Evolutionary conservation across 805 yeast species (phyloP).

Genomic region (Cyberlindnera mycetangii): DNA sequence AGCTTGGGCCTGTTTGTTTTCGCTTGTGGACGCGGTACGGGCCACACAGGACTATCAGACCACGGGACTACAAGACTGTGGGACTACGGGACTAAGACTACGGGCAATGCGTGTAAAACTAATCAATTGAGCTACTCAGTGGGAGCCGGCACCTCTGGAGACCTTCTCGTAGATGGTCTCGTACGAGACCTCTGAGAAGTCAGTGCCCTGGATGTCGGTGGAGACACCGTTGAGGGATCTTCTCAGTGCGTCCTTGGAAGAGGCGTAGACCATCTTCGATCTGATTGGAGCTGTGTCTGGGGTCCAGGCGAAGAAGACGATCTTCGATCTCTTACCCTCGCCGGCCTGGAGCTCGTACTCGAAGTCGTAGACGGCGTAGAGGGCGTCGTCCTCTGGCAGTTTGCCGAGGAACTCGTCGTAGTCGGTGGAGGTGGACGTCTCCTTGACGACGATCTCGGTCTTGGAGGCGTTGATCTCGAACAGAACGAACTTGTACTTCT

Average conservation of each 20-base stretch:
- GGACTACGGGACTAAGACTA: too few species aligned
- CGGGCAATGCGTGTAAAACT: too few species aligned
- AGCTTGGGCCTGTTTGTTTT: too few species aligned
- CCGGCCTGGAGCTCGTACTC: conserved; percentile 87
- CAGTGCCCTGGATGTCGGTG: conserved; percentile 96
- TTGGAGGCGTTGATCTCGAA: conserved; percentile 78
- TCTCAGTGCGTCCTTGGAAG: conserved; percentile 97
- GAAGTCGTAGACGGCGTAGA: conserved; percentile 95
- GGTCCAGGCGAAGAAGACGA: conserved; percentile 82
- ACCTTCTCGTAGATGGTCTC: conserved; percentile 91
- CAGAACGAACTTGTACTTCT: conserved; percentile 80
- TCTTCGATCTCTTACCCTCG: conserved; percentile 90
- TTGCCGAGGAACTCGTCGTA: conserved; percentile 86
- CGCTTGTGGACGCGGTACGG: too few species aligned
- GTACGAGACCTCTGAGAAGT: conserved; percentile 93
- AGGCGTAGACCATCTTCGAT: conserved; percentile 96
- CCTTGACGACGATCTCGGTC: conserved; percentile 88
- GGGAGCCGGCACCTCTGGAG: conserved; percentile 40
- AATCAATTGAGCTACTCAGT: conserved; percentile 3
- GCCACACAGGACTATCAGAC: too few species aligned
- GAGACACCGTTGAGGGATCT: conserved; percentile 95
- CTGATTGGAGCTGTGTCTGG: conserved; percentile 97
- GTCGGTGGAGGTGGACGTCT: conserved; percentile 68
- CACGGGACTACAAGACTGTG: too few species aligned
- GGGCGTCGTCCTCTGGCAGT: conserved; percentile 93